Percentiles rank a stretch among this genome's conserved stretches.
phyloP scores from a whole-genome alignment of 2,329 filamentous ascomycete genomes.

The Rhinocladiella mackenziei region DNA sequence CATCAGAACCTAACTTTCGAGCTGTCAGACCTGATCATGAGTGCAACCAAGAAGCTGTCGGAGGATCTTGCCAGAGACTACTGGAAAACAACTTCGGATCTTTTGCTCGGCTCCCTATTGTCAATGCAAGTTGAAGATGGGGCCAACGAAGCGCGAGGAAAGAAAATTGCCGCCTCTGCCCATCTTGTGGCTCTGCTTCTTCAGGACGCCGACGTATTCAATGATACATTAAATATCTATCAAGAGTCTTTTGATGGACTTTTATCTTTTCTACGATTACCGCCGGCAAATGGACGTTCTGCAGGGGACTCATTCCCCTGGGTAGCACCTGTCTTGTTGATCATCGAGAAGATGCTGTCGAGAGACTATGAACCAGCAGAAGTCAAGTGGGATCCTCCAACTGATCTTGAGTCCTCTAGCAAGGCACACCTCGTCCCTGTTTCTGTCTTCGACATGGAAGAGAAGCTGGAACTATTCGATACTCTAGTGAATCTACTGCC shows the following conservation, averaged over 20 bases:
- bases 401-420: constrained; percentile 46
- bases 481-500: constrained; percentile 79
- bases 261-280: constrained; percentile 71
- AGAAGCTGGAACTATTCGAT: constrained; percentile 69
- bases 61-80: constrained; percentile 54
- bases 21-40: constrained; percentile 77
- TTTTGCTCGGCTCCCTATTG: constrained; percentile 77
- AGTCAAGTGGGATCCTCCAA: constrained; percentile 63
- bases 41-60: constrained; percentile 61
- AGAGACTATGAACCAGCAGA: constrained; percentile 79
- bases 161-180: constrained; percentile 83
- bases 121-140: constrained; percentile 59
- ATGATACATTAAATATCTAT: constrained; percentile 64
- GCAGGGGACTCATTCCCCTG: constrained; percentile 81
- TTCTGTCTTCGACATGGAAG: constrained; percentile 58
- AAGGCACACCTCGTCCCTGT: constrained; percentile 56
- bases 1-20: constrained; percentile 89
- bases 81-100: constrained; percentile 73
- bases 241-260: constrained; percentile 73
- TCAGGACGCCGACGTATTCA: constrained; percentile 77
- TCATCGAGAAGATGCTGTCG: constrained; percentile 84
- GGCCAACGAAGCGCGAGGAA: constrained; percentile 52
- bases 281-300: constrained; percentile 52
- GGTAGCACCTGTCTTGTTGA: constrained; percentile 84
- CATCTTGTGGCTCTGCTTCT: constrained; percentile 79